Evolutionary conservation across 805 yeast species (phyloP).

Genomic region (Jamesozyma piceae): DNA sequence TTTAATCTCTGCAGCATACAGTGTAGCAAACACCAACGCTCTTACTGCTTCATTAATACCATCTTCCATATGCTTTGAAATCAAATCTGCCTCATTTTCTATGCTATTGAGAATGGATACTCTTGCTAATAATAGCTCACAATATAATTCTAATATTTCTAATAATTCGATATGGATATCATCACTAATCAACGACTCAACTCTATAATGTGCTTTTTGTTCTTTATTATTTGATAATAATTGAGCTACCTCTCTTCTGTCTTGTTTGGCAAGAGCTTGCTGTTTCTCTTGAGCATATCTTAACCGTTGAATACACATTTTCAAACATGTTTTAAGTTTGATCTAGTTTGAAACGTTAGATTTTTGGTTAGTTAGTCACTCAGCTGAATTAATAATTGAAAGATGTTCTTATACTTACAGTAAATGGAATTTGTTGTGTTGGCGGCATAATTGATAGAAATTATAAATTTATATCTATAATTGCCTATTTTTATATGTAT

Average conservation of each 20-base stretch:
- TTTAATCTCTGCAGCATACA: constrained; percentile 60
- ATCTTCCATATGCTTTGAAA: constrained; percentile 26
- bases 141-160: constrained; percentile 70
- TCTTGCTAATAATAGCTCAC: constrained; percentile 73
- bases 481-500: too few species aligned
- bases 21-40: constrained; percentile 58
- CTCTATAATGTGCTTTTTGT: constrained; percentile 72
- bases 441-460: too few species aligned
- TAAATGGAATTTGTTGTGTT: constrained; percentile 15
- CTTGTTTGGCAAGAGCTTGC: constrained; percentile 65
- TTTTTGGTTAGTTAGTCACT: not conserved
- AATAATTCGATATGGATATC: constrained; percentile 72
- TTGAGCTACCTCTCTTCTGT: constrained; percentile 62
- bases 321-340: constrained; percentile 31
- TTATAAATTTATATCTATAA: too few species aligned
- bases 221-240: constrained; percentile 62
- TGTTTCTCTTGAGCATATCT: constrained; percentile 67
- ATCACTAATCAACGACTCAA: constrained; percentile 74
- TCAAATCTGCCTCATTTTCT: constrained; percentile 27
- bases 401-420: constrained; percentile 10
- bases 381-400: not conserved
- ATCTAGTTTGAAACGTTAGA: constrained; percentile 8
- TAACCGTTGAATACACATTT: constrained; percentile 64
- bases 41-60: constrained; percentile 68
- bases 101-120: constrained; percentile 47